Conservation (phyloP, 176 grass and related monocot genomes). For the Dactylis glomerata region DNA sequence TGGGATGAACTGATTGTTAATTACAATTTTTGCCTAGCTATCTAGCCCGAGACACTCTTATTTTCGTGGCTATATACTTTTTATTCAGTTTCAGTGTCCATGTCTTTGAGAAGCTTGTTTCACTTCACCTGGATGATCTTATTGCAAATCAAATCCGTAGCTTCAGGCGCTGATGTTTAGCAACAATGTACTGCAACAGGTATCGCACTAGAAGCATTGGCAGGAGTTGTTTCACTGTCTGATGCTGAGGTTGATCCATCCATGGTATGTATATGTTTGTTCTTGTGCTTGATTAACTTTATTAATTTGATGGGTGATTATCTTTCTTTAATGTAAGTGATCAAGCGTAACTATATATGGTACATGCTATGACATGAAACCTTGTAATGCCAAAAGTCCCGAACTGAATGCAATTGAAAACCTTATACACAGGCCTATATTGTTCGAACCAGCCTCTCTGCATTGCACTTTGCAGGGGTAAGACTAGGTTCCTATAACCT, state of each 20-base stretch:
- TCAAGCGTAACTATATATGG: neutral
- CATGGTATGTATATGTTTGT: slow-evolving; percentile 46
- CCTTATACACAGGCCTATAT: too few species aligned
- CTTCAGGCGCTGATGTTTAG: slow-evolving; percentile 5
- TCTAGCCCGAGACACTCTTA: neutral
- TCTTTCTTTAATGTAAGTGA: slow-evolving; percentile 1
- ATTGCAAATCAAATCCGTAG: neutral
- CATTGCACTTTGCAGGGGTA: too few species aligned
- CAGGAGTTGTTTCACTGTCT: slow-evolving; percentile 73
- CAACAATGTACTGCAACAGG: slow-evolving; percentile 50
- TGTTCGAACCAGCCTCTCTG: too few species aligned
- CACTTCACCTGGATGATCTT: neutral
- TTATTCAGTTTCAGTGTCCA: neutral
- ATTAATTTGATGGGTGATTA: slow-evolving; percentile 17
- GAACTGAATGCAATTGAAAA: slow-evolving; percentile 9
- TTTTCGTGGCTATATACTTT: neutral
- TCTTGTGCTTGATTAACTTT: neutral
- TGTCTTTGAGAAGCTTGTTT: neutral
- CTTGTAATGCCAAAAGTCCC: neutral
- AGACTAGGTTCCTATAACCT: too few species aligned
- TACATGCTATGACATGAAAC: neutral
- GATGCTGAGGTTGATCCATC: slow-evolving; percentile 69
- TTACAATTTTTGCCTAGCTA: neutral
- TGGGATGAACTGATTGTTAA: neutral
- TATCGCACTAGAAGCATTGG: slow-evolving; percentile 79